Evolutionary conservation across 306 rosid species (phyloP).

Genomic region (Prunus campanulata): DNA sequence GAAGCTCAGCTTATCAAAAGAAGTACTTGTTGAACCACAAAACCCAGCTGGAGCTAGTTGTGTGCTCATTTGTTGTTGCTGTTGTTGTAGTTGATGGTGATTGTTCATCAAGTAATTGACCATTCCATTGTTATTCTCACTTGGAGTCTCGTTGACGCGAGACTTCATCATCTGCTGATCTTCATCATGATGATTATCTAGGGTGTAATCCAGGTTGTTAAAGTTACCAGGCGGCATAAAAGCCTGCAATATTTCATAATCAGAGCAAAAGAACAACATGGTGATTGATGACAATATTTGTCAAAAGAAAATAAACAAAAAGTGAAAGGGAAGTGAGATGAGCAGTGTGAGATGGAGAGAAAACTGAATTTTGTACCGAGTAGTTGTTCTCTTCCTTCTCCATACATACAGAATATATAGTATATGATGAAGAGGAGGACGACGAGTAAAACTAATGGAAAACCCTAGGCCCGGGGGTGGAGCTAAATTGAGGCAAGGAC

Average conservation of each 20-base stretch:
- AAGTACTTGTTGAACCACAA: slow-evolving; percentile 26
- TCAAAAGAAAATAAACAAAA: slow-evolving; percentile 17
- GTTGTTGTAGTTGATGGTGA: slow-evolving; percentile 26
- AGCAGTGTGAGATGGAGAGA: not conserved
- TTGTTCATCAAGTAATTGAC: slow-evolving; percentile 46
- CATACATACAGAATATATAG: slow-evolving; percentile 15
- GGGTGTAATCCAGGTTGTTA: slow-evolving; percentile 46
- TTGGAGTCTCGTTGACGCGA: slow-evolving; percentile 41
- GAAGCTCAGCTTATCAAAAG: slow-evolving; percentile 68
- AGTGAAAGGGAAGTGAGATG: not conserved
- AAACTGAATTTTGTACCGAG: slow-evolving; percentile 48
- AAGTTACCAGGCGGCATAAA: slow-evolving; percentile 49
- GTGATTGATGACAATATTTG: slow-evolving; percentile 31
- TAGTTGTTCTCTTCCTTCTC: slow-evolving; percentile 74
- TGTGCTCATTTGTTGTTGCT: slow-evolving; percentile 14
- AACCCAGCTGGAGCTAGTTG: slow-evolving; percentile 28
- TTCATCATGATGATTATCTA: slow-evolving; percentile 27
- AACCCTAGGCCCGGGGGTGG: slow-evolving; percentile 22
- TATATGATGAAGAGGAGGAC: not conserved
- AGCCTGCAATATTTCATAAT: slow-evolving; percentile 44
- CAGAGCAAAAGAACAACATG: slow-evolving; percentile 42
- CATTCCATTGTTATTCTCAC: slow-evolving; percentile 26
- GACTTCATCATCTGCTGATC: slow-evolving; percentile 42
- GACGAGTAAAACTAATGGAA: slow-evolving; percentile 20
- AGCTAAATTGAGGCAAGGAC: slow-evolving; percentile 29